Evolutionary conservation across 2,329 filamentous ascomycete species (phyloP), one percentile per base, ranked within the genome.

Genomic region (Byssoonygena ceratinophila): DNA sequence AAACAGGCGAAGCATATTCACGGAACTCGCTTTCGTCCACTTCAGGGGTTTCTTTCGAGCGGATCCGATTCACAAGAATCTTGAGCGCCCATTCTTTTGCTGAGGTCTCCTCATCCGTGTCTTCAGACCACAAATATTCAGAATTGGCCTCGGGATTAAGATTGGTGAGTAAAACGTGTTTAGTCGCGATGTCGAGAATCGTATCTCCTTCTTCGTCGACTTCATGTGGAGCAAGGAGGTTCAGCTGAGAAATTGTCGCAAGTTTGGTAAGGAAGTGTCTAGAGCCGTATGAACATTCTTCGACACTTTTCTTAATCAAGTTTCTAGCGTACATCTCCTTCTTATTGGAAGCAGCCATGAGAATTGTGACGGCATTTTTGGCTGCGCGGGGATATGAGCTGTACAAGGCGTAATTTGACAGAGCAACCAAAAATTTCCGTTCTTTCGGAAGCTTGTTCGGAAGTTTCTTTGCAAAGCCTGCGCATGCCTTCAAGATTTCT

Each of bases 361-460:
- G 76, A 58, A 98, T 89, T 25, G 87, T 90, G 46, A 97, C 82
- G 0, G 92, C 92, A 70, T 97, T 89, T 68, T 98, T 98, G 20
- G 91, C 87, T 7, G 87, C 86, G 64, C 84, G 83, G 9, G 87
- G 79, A 1, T 90, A 91, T 22, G 79, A 79, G 20, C 91, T 91
- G 62, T 87, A 85, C 18, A 91, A 76, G 1, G 90, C 87, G 66
- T 92, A 97, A 60, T 80, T 84, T 55, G 84, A 81, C 66, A 98
- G 77, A 1, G 88, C 84, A 62, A 92, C 82, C 29, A 82, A 76
- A 61, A 97, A 91, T 59, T 85, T 86, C 52, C 84, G 81, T 56
- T 94, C 86, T 54, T 81, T 79, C 0, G 87, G 86, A 50, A 98
- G 80, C 55, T 97, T 90, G 9, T 82, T 77, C 0, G 91, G 83